phyloP scores from a whole-genome alignment of 2,329 filamentous ascomycete genomes.

The Aspergillus flavus region DNA sequence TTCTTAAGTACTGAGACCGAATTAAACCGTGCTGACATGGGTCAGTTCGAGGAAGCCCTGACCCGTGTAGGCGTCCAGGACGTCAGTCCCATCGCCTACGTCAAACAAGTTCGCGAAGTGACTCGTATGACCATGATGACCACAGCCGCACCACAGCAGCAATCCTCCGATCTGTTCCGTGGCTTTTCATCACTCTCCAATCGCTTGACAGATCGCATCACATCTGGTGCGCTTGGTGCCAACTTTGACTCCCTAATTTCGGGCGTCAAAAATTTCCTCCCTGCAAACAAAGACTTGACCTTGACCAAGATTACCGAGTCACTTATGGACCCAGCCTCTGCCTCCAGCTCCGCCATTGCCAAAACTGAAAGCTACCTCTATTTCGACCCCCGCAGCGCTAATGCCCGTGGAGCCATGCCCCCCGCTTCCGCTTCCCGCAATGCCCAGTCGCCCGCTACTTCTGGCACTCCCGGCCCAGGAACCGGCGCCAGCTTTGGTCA shows the following conservation, averaged over 20 bases:
- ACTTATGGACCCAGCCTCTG: slow-evolving; percentile 92
- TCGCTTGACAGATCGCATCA: slow-evolving; percentile 88
- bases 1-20: slow-evolving; percentile 92
- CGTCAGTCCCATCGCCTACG: slow-evolving; percentile 76
- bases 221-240: slow-evolving; percentile 80
- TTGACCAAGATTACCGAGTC: slow-evolving; percentile 98
- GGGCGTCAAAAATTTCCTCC: slow-evolving; percentile 97
- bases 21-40: slow-evolving; percentile 77
- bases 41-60: slow-evolving; percentile 82
- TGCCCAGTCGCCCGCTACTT: slow-evolving; percentile 47
- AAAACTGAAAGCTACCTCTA: slow-evolving; percentile 97
- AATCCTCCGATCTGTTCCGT: slow-evolving; percentile 75
- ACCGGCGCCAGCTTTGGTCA: slow-evolving; percentile 88
- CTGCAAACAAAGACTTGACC: slow-evolving; percentile 90
- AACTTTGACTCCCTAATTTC: slow-evolving; percentile 95
- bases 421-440: slow-evolving; percentile 64
- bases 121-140: slow-evolving; percentile 98
- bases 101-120: slow-evolving; percentile 88
- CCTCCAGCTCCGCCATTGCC: slow-evolving; percentile 86
- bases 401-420: slow-evolving; percentile 88
- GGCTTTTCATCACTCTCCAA: slow-evolving; percentile 91
- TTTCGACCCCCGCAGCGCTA: slow-evolving; percentile 92
- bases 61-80: slow-evolving; percentile 71
- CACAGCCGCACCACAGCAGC: slow-evolving; percentile 69
- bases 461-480: slow-evolving; percentile 57